A percentile compares a stretch with the other conserved stretches of the same genome.
Evolutionary conservation across 1,284 basidiomycete genomes (phyloP).

Genomic region (Trametes pubescens): DNA sequence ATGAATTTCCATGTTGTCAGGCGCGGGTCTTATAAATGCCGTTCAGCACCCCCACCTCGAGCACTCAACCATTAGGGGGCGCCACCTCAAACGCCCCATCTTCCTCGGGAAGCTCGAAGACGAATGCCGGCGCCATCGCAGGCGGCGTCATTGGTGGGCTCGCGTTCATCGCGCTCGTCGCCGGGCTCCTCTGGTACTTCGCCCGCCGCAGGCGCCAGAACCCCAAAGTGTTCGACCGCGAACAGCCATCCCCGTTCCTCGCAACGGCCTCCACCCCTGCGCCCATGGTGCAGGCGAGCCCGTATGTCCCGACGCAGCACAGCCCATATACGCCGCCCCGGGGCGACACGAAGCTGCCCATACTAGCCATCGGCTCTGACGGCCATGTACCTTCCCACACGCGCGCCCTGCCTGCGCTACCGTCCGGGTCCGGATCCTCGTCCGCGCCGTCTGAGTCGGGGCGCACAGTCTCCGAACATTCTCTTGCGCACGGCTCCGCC

Average conservation of each 20-base stretch:
- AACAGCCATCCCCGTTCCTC: constrained; percentile 10
- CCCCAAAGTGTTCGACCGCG: background rate
- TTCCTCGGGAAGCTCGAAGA: background rate
- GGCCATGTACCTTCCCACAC: background rate
- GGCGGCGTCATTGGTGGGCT: constrained; percentile 23
- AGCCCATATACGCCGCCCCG: background rate
- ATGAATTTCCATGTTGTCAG: background rate
- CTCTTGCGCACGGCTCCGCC: background rate
- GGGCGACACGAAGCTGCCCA: background rate
- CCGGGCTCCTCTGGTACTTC: constrained; percentile 16
- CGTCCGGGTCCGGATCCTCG: background rate
- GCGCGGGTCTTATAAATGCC: background rate
- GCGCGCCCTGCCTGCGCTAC: no score
- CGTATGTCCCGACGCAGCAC: background rate
- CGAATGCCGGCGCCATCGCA: constrained; percentile 21
- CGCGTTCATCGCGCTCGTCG: constrained; percentile 24
- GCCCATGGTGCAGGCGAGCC: background rate
- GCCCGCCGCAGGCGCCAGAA: constrained; percentile 3
- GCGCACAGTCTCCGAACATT: background rate
- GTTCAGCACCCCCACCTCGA: background rate
- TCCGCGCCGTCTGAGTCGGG: background rate
- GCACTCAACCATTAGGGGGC: background rate
- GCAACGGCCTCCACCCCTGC: background rate
- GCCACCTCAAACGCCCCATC: background rate
- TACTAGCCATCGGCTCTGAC: background rate